Evolutionary conservation across 2,329 filamentous ascomycete genomes (phyloP), one percentile per base, ranked within the genome.

Genomic region (Kalmusia sp.): DNA sequence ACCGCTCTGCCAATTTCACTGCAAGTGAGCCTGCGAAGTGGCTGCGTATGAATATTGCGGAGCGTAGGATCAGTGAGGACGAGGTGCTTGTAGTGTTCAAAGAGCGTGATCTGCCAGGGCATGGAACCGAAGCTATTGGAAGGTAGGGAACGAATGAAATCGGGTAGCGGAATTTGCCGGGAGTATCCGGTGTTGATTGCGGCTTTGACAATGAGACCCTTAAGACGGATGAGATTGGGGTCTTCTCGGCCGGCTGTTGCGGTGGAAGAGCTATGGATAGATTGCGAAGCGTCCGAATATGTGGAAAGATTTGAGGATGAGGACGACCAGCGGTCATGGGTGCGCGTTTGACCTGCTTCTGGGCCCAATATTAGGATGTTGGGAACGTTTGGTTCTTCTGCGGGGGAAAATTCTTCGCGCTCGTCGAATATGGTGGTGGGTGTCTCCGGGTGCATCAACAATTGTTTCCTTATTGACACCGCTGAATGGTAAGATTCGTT

Each of bases 371-470:
- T 88, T 46, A 96, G 82, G 62, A 97, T 96, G 67, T 96, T 96
- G 5, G 92, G 93, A 49, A 92, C 84, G 33, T 87, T 87, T 0
- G 88, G 88, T 38, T 88, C 85, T 60, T 90, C 90, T 11, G 71
- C 64, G 51, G 93, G 91, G 0, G 92, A 96, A 37, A 92, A 85
- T 3, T 91, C 75, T 11, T 79, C 77, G 0, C 89, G 92, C 69
- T 98, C 93, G 72, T 97, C 93, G 64, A 97, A 97, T 62, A 97
- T 92, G 4, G 93, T 98, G 0, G 93, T 93, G 0, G 93, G 93
- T 0, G 93, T 98, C 76, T 98, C 93, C 1, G 93, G 93, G 80
- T 82, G 49, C 52, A 58, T 61, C 7, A 64, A 55, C 1, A 61
- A 56, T 30, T 67, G 61, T 40, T 61, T 63, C 21, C 68, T 59